Percentiles rank a stretch among this genome's conserved stretches.
Conservation (phyloP, 2,329 filamentous ascomycete genomes). For the Ilyonectria robusta region DNA sequence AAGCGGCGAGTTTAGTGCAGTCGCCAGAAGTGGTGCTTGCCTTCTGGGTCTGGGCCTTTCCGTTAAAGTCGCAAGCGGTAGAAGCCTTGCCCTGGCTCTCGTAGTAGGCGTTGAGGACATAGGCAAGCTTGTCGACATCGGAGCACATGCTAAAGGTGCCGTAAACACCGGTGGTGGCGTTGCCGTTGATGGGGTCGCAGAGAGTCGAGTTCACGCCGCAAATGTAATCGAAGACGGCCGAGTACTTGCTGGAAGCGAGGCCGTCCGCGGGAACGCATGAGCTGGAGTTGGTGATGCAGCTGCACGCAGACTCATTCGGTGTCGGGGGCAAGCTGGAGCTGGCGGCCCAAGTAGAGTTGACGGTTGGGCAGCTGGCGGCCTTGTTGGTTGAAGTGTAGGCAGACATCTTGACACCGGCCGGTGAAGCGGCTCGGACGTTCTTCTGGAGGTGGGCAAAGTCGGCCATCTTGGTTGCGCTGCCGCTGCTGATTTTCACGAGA, state of each 20-base stretch:
- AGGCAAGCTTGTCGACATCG: constrained; percentile 78
- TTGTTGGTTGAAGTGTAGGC: constrained; percentile 82
- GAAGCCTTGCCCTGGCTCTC: constrained; percentile 65
- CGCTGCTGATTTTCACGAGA: constrained; percentile 75
- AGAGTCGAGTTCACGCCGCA: constrained; percentile 71
- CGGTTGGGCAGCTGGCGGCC: constrained; percentile 78
- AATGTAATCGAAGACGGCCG: constrained; percentile 81
- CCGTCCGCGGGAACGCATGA: constrained; percentile 76
- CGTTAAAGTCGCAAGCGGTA: constrained; percentile 79
- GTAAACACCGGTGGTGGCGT: constrained; percentile 77
- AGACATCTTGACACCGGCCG: constrained; percentile 74
- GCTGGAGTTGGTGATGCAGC: constrained; percentile 85
- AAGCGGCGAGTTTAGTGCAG: constrained; percentile 61
- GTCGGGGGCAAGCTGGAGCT: constrained; percentile 81
- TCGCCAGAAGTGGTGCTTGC: constrained; percentile 67
- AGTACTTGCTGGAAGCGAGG: constrained; percentile 72
- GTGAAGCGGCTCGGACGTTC: constrained; percentile 77
- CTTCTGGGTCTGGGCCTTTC: constrained; percentile 71
- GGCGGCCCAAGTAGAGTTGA: constrained; percentile 74
- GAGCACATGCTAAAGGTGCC: constrained; percentile 86
- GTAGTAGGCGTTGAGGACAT: constrained; percentile 83
- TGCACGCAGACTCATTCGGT: constrained; percentile 84
- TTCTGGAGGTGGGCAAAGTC: constrained; percentile 83
- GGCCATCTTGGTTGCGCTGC: constrained; percentile 74
- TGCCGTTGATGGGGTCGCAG: constrained; percentile 78